These are phyloP conservation scores for Mucuna pruriens DNA, from an alignment of 306 rosid genomes.

Conservation along the genomic window DNA sequence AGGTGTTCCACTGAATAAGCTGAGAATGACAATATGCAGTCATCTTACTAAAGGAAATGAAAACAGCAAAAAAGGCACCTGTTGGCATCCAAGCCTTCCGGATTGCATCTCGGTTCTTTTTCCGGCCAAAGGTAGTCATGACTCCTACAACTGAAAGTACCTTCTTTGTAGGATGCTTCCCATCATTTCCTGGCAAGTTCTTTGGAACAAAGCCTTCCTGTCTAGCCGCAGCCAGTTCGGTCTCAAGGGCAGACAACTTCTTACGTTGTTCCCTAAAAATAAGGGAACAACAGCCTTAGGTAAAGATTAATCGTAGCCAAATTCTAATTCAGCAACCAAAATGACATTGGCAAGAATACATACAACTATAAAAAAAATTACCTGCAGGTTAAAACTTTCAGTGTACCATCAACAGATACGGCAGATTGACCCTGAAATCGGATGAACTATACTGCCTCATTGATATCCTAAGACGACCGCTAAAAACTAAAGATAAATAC, in stretches of 20 bases:
- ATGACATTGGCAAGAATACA: not conserved
- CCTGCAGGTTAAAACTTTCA: conserved; percentile 72
- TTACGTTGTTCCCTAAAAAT: conserved; percentile 66
- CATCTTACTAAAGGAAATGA: conserved; percentile 1
- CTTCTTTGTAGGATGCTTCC: conserved; percentile 54
- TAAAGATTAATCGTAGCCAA: conserved; percentile 13
- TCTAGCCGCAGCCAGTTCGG: conserved; percentile 66
- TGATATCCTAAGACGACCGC: conserved; percentile 37
- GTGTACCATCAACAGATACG: conserved; percentile 67
- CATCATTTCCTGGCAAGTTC: conserved; percentile 38
- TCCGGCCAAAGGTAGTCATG: conserved; percentile 67
- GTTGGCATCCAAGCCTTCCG: conserved; percentile 83
- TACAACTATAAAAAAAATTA: conserved; percentile 36
- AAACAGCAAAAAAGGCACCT: conserved; percentile 48
- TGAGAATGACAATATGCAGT: conserved; percentile 5
- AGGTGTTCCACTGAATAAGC: conserved; percentile 8
- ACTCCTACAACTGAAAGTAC: conserved; percentile 62
- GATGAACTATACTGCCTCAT: conserved; percentile 46
- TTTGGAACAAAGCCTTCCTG: conserved; percentile 66
- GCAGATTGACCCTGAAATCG: conserved; percentile 72
- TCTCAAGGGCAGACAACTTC: conserved; percentile 61
- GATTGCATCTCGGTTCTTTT: conserved; percentile 72
- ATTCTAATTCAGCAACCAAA: conserved; percentile 25
- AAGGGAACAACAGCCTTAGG: conserved; percentile 27
- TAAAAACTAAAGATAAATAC: conserved; percentile 28